Evolutionary conservation across 2,329 filamentous ascomycete genomes (phyloP).

Genomic region (Arthrocladium fulminans): DNA sequence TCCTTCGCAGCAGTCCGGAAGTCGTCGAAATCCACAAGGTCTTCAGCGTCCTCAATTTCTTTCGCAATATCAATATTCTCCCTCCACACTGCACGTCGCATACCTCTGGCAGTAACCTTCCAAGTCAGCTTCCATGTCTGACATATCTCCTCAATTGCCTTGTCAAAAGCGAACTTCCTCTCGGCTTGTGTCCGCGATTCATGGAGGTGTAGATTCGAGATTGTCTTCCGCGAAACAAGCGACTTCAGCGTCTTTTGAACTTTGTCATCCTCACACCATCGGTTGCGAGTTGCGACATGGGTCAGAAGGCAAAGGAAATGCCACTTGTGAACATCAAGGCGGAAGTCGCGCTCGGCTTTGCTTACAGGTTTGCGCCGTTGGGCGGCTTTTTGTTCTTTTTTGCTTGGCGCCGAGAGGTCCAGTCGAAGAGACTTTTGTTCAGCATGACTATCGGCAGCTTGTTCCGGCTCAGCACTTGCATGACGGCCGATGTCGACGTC

Average conservation of each 20-base stretch:
- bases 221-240: constrained; percentile 57
- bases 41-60: constrained; percentile 57
- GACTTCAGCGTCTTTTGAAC: constrained; percentile 59
- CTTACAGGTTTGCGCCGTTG: constrained; percentile 45
- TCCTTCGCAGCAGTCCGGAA: constrained; percentile 62
- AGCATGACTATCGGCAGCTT: constrained; percentile 25
- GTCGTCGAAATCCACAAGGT: constrained; percentile 59
- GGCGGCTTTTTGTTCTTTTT: constrained; percentile 9
- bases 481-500: constrained; percentile 36
- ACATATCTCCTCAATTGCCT: constrained; percentile 55
- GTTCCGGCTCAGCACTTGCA: constrained; percentile 27
- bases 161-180: constrained; percentile 50
- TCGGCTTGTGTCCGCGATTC: constrained; percentile 59
- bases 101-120: constrained; percentile 59
- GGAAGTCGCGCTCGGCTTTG: constrained; percentile 48
- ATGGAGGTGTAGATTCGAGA: constrained; percentile 60
- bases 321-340: constrained; percentile 73
- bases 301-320: constrained; percentile 76
- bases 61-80: constrained; percentile 55
- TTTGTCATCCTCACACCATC: constrained; percentile 73
- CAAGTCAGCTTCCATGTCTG: constrained; percentile 40
- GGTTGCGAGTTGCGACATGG: constrained; percentile 68
- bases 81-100: constrained; percentile 66
- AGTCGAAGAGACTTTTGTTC: constrained; percentile 32
- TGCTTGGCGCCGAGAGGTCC: constrained; percentile 23